These are phyloP conservation scores for Talaromyces marneffei DNA, from an alignment of 2,329 filamentous ascomycete genomes.

Conservation along the genomic window DNA sequence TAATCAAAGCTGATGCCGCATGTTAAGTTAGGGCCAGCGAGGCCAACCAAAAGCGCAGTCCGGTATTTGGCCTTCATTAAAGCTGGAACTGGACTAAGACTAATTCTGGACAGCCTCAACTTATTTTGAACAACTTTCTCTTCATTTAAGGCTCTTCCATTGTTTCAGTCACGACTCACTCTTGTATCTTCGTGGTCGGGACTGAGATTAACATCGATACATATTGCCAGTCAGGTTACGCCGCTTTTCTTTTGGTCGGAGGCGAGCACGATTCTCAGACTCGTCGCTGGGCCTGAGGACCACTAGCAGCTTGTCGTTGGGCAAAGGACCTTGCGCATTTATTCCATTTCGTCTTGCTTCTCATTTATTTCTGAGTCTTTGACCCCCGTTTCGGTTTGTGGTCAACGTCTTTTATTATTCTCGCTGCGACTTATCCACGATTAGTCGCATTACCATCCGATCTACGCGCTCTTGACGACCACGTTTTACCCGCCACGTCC, in stretches of 20 bases:
- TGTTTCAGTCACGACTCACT: background rate
- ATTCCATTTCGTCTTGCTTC: background rate
- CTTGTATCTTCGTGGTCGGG: background rate
- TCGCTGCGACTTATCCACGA: background rate
- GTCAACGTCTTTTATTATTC: too few species aligned
- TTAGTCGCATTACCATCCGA: background rate
- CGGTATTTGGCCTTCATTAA: background rate
- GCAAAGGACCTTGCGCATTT: background rate
- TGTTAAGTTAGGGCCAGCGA: background rate
- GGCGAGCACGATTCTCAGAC: background rate
- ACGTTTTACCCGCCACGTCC: background rate
- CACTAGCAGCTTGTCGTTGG: background rate
- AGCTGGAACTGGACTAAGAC: background rate
- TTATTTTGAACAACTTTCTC: background rate
- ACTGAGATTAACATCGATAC: background rate
- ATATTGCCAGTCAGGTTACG: background rate
- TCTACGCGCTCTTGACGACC: background rate
- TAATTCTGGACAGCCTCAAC: slow-evolving; percentile 2
- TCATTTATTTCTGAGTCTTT: background rate
- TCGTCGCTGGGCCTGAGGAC: background rate
- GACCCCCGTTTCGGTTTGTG: too few species aligned
- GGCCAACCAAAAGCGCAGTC: slow-evolving; percentile 2
- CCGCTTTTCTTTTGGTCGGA: background rate
- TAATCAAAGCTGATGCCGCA: too few species aligned
- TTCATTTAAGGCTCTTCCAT: background rate